Base-by-base conservation (phyloP, 768 basidiomycete species). In the Mycena latifolia region DNA sequence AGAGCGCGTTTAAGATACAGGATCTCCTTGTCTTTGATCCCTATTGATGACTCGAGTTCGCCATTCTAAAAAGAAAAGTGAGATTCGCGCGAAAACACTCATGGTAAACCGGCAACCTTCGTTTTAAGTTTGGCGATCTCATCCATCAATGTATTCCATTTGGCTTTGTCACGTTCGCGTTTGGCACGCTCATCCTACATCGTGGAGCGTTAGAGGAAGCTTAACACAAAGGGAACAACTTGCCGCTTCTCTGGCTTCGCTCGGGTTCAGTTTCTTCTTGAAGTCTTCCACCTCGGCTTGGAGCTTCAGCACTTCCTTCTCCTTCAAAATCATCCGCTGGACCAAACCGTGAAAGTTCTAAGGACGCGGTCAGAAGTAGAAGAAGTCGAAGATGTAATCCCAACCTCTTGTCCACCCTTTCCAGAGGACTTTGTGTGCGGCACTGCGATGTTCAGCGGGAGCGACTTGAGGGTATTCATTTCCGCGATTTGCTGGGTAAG, bases 1-100 rank as follows among this genome's bases (percentile, higher is more conserved):
- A 98, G 81, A n/a, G 94, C 92, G 17, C 91, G 89, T 73, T 94
- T 94, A 41, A 96, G 84, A 71, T 91, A 93, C 0, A 84, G 69
- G 35, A 91, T 83, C 61, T 95, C 92, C 73, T 94, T 95, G 67
- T 91, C 87, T 72, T 89, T 92, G 58, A 80, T 77, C 5, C 76
- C 76, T 3, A 88, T 48, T 27, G 41, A 95, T 88, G 5, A 88
- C 85, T 50, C 85, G 86, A 29, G 81, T 83, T 90, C 88, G 3
- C 76, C 77, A 48, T 82, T 82, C 92, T 95, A 71, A 43, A 10
- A 39, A 0, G 61, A 25, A 10, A 18, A 24, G 51, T 50, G 29
- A 56, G 45, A 22, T 37, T 6, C 46, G 45, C 33, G 27, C n/a
- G 2, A 22, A 7, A 53, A 41, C 55, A 41, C 62, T 39, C 14